Evolutionary conservation across 2,329 filamentous ascomycete species (phyloP).

Genomic region (Thelonectria blattea): DNA sequence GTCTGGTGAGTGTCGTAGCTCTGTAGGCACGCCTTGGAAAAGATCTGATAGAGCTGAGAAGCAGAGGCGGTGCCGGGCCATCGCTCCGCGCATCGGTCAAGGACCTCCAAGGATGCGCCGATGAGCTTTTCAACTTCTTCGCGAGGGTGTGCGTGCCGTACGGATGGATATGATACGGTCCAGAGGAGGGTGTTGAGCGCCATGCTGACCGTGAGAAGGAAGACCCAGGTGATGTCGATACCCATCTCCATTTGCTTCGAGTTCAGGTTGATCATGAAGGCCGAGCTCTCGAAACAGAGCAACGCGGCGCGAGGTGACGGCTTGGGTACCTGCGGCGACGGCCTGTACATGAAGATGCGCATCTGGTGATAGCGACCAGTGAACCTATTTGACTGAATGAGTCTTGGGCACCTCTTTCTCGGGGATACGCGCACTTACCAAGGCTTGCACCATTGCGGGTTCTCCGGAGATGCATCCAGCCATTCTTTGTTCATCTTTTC

Average conservation of each 20-base stretch:
- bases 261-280: slow-evolving; percentile 81
- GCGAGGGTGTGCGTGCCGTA: slow-evolving; percentile 73
- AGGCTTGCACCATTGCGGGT: slow-evolving; percentile 73
- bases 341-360: slow-evolving; percentile 85
- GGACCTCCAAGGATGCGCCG: slow-evolving; percentile 75
- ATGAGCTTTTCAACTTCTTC: slow-evolving; percentile 80
- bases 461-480: slow-evolving; percentile 76
- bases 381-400: slow-evolving; percentile 56
- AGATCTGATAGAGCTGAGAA: slow-evolving; percentile 82
- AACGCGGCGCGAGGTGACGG: slow-evolving; percentile 80
- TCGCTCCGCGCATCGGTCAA: slow-evolving; percentile 79
- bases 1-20: slow-evolving; percentile 72
- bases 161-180: slow-evolving; percentile 85
- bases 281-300: slow-evolving; percentile 82
- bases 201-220: slow-evolving; percentile 88
- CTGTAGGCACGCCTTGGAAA: slow-evolving; percentile 84
- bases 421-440: slow-evolving; percentile 64
- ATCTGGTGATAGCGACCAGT: slow-evolving; percentile 80
- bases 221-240: slow-evolving; percentile 91
- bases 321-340: slow-evolving; percentile 88
- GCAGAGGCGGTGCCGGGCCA: slow-evolving; percentile 92
- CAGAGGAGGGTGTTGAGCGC: slow-evolving; percentile 90
- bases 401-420: not conserved
- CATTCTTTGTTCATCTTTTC: slow-evolving; percentile 79
- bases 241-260: slow-evolving; percentile 78